These are phyloP conservation scores for Petasospora fabianii DNA, from an alignment of 1,139 yeast genomes.

Conservation along the genomic window DNA sequence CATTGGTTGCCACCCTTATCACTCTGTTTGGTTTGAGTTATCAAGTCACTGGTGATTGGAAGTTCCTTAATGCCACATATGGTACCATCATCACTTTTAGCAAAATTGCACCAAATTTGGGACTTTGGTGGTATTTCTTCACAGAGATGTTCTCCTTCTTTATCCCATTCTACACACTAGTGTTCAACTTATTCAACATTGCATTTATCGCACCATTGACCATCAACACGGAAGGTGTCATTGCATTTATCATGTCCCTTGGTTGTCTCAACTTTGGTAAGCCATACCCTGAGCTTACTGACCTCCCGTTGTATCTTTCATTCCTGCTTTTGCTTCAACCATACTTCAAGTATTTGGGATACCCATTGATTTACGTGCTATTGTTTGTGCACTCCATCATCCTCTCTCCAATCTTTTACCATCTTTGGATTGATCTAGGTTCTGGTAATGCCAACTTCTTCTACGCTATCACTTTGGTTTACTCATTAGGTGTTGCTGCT, in stretches of 20 bases:
- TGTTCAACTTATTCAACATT: constrained; percentile 74
- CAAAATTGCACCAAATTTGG: constrained; percentile 70
- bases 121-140: constrained; percentile 98
- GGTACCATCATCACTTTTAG: constrained; percentile 57
- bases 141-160: constrained; percentile 93
- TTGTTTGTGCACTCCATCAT: constrained; percentile 48
- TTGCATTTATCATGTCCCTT: constrained; percentile 58
- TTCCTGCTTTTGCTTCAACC: constrained; percentile 55
- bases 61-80: constrained; percentile 60
- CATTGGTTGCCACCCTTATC: constrained; percentile 23
- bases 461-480: constrained; percentile 85
- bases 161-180: constrained; percentile 75
- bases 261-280: constrained; percentile 74
- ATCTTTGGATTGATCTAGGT: constrained; percentile 91
- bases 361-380: constrained; percentile 40
- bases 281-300: constrained; percentile 87
- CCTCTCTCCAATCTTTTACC: constrained; percentile 85
- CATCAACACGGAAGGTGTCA: constrained; percentile 68
- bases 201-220: constrained; percentile 73
- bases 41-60: constrained; percentile 40
- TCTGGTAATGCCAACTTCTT: constrained; percentile 96
- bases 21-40: constrained; percentile 41
- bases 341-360: constrained; percentile 39
- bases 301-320: constrained; percentile 65
- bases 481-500: constrained; percentile 68